A percentile compares a stretch with the other conserved stretches of the same genome.
Evolutionary conservation across 192 early-diverging fungal species (phyloP).

Genomic region (Coemansia sp.): DNA sequence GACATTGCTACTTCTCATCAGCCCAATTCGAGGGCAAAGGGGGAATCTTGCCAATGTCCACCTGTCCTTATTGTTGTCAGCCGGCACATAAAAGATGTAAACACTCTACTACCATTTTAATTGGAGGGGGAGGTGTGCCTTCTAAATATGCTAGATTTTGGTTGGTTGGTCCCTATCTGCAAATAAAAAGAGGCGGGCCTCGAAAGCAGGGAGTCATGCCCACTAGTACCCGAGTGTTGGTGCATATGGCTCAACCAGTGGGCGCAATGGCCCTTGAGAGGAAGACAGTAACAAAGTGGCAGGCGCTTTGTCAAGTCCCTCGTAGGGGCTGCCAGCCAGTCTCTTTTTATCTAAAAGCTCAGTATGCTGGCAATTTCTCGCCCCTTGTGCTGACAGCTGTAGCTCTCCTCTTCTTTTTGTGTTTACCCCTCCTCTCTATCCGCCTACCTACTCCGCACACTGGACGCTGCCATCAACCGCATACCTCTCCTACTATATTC

Average conservation of each 20-base stretch:
- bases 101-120: conserved; percentile 9
- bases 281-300: background rate
- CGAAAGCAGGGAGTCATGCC: background rate
- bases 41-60: background rate
- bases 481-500: background rate
- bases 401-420: background rate
- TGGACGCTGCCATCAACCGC: conserved; percentile 11
- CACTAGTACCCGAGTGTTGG: conserved; percentile 4
- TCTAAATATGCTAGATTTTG: background rate
- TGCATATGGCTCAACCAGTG: background rate
- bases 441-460: background rate
- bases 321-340: background rate
- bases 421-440: background rate
- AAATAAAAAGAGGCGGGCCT: background rate
- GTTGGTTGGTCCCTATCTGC: background rate
- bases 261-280: background rate
- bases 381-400: background rate
- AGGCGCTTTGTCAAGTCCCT: conserved; percentile 1
- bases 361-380: background rate
- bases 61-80: conserved; percentile 3
- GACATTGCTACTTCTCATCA: background rate
- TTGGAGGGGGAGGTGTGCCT: background rate
- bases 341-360: conserved; percentile 1
- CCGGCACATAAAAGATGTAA: background rate
- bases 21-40: background rate